Evolutionary conservation across 2,329 filamentous ascomycete genomes (phyloP).

Genomic region (Hawksworthiomyces lignivorus): DNA sequence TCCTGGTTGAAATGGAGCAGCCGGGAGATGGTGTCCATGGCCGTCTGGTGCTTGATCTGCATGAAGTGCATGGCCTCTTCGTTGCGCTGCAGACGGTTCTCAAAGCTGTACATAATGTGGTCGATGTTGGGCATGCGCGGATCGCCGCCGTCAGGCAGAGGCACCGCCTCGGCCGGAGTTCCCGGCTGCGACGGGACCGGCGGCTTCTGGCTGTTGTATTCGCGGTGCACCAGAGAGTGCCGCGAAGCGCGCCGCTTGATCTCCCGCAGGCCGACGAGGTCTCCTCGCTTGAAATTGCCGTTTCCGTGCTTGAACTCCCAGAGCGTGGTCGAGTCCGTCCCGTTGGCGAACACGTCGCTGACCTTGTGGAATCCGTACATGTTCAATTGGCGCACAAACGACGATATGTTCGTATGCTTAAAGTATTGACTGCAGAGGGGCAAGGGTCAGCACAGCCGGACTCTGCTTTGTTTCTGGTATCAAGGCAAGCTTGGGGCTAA

Average conservation of each 20-base stretch:
- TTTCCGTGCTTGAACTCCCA: conserved; percentile 99
- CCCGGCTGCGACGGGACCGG: conserved; percentile 69
- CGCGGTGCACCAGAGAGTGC: conserved; percentile 86
- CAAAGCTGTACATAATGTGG: conserved; percentile 74
- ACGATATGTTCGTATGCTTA: conserved; percentile 98
- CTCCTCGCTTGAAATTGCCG: conserved; percentile 92
- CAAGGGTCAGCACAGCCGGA: conserved; percentile 18
- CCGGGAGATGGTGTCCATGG: conserved; percentile 72
- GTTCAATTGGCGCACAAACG: conserved; percentile 93
- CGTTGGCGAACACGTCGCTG: conserved; percentile 96
- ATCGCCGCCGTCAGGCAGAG: conserved; percentile 68
- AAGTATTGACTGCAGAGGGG: conserved; percentile 73
- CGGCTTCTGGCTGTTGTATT: conserved; percentile 74
- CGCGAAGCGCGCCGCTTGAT: conserved; percentile 93
- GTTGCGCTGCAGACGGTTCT: conserved; percentile 64
- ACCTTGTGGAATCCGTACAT: conserved; percentile 99
- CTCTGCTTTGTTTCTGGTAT: too few species aligned
- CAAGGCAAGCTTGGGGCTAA: neutral
- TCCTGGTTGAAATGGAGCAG: conserved; percentile 74
- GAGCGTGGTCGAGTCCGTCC: conserved; percentile 82
- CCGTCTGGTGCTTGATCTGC: conserved; percentile 70
- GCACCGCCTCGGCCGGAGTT: conserved; percentile 74
- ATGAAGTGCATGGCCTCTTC: conserved; percentile 78
- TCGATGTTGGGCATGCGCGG: conserved; percentile 68
- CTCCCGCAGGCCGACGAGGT: conserved; percentile 82